Evolutionary conservation across 139 green algal species (phyloP), one percentile per base, ranked within the genome.

Genomic region (Chlamydomonas schloesseri): DNA sequence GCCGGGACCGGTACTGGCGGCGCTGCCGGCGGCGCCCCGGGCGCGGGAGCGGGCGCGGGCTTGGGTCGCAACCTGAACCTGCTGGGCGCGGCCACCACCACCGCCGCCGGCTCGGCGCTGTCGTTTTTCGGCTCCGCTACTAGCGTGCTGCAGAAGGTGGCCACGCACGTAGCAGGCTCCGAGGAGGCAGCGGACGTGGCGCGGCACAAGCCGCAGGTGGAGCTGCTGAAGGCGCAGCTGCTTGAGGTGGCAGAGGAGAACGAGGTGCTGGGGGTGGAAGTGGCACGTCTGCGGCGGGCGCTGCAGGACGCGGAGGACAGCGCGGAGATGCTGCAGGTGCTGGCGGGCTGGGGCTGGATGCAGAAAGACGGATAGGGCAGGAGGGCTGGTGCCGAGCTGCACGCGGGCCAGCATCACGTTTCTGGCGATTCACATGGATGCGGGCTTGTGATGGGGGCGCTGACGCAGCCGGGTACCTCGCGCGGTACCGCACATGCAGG

Each of bases 211-310:
- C 46, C 84, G 24, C 65, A 76, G 74, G 42, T 89, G 36, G 84
- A 89, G 28, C 64, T 81, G 37, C 75, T 89, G 15, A 89, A 89
- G 57, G 29, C 57, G 75, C 74, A 89, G 67, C 76, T 89, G 68
- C 34, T 89, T 1, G 84, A 85, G 50, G 69, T 79, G 33, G 76
- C 57, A 1, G 13, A 74, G 36, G 84, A 85, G 53, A 83, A 76
- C 24, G 84, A 89, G 50, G 75, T 26, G 20, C 37, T 89, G 75
- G 18, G 13, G 31, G 24, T 37, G 55, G 67, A 89, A 60, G 60
- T 85, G 23, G n/a, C 73, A 0, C 72, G 62, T 34, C 33, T 88
- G 62, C 50, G 47, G 73, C 31, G 83, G 42, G 50, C 65, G 33
- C 83, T 88, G 28, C 55, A 85, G 84, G 67, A 84, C 37, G 68